These are phyloP conservation scores for Globisporangium barbulae DNA, from an alignment of 352 stramenopile species.

Conservation along the genomic window DNA sequence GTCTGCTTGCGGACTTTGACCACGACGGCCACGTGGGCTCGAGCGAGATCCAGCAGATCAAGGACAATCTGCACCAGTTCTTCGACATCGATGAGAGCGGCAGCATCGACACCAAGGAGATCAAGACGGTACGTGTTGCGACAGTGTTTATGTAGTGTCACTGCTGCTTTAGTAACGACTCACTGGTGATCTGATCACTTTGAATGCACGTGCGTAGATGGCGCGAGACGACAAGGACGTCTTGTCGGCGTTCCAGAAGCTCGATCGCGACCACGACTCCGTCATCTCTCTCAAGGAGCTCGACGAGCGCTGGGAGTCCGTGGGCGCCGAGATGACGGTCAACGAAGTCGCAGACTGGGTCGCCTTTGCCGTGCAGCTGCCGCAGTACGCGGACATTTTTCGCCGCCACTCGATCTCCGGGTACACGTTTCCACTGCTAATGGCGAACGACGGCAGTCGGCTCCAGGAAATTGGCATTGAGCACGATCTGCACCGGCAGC, in stretches of 20 bases:
- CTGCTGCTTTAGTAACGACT: background rate
- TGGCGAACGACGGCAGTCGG: slow-evolving; percentile 74
- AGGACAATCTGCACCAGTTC: slow-evolving; percentile 77
- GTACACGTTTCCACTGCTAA: slow-evolving; percentile 85
- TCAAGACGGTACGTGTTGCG: slow-evolving; percentile 37
- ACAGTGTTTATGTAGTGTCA: background rate
- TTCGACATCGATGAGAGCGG: slow-evolving; percentile 80
- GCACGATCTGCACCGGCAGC: slow-evolving; percentile 68
- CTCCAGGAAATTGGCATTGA: slow-evolving; percentile 72
- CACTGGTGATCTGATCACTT: background rate
- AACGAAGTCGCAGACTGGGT: slow-evolving; percentile 82
- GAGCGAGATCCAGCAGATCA: slow-evolving; percentile 76
- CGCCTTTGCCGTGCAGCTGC: slow-evolving; percentile 71
- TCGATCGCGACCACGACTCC: slow-evolving; percentile 76
- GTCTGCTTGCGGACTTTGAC: slow-evolving; percentile 76
- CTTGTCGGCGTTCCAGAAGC: slow-evolving; percentile 61
- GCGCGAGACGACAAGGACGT: slow-evolving; percentile 63
- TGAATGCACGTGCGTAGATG: slow-evolving; percentile 25
- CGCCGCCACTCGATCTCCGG: slow-evolving; percentile 77
- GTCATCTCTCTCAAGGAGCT: slow-evolving; percentile 82
- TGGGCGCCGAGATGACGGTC: slow-evolving; percentile 86
- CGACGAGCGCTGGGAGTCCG: slow-evolving; percentile 72
- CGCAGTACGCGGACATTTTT: slow-evolving; percentile 80
- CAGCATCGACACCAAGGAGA: slow-evolving; percentile 67
- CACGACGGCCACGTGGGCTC: slow-evolving; percentile 69